Conservation (phyloP, 2,329 filamentous ascomycete species). For the Fusarium setosum region DNA sequence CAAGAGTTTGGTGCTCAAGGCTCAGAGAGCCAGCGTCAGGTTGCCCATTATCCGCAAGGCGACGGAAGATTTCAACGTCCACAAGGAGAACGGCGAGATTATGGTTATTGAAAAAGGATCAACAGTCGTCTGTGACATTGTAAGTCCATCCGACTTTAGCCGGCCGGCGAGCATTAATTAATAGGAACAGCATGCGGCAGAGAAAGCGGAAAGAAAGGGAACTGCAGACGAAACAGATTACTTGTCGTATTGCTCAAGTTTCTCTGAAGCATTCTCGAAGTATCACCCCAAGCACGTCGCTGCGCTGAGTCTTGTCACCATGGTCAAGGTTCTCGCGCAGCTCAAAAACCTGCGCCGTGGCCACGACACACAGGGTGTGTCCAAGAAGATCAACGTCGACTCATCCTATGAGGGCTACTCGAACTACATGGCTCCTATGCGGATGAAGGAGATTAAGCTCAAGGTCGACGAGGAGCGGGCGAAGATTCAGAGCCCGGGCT, state of each 20-base stretch:
- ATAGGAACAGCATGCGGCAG: background rate
- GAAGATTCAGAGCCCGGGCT: background rate
- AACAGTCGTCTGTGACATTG: conserved; percentile 25
- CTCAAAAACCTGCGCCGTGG: conserved; percentile 31
- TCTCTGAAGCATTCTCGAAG: conserved; percentile 29
- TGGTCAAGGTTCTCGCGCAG: conserved; percentile 30
- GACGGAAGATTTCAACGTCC: background rate
- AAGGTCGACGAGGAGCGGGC: conserved; percentile 8
- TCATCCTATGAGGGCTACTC: conserved; percentile 22
- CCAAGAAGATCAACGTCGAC: conserved; percentile 29
- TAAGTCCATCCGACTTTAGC: background rate
- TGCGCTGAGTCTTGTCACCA: conserved; percentile 11
- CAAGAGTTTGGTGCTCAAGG: conserved; percentile 8
- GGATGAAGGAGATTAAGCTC: conserved; percentile 17
- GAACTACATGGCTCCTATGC: conserved; percentile 38
- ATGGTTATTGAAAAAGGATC: conserved; percentile 3
- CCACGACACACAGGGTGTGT: conserved; percentile 15
- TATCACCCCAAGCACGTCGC: conserved; percentile 25
- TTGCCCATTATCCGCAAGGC: conserved; percentile 27
- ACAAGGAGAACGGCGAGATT: background rate
- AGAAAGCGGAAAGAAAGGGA: background rate
- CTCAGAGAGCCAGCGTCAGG: conserved; percentile 12
- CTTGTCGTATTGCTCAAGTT: conserved; percentile 16
- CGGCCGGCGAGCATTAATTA: rapidly evolving
- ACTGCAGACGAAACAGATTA: background rate